These are phyloP conservation scores for Saccharomyces paradoxus DNA, from an alignment of 805 yeast species.

Conservation along the genomic window DNA sequence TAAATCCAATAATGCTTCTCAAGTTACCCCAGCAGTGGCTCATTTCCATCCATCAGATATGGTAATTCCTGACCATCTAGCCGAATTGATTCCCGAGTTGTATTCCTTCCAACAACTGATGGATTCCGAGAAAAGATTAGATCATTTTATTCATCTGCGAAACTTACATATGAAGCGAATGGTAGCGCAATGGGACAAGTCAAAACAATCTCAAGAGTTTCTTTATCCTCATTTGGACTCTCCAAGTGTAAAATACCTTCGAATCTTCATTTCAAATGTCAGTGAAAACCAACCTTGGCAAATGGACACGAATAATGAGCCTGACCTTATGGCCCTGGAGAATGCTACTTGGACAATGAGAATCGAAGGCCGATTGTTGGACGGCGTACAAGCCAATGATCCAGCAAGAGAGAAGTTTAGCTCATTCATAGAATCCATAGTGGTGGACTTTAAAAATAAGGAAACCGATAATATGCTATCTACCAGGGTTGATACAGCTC, in stretches of 20 bases:
- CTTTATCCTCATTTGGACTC: constrained; percentile 33
- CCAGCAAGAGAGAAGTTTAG: constrained; percentile 57
- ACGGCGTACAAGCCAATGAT: constrained; percentile 40
- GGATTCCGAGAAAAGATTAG: constrained; percentile 77
- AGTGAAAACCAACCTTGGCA: constrained; percentile 90
- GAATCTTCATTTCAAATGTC: constrained; percentile 77
- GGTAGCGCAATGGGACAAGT: constrained; percentile 39
- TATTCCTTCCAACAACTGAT: constrained; percentile 58
- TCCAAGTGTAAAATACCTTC: constrained; percentile 43
- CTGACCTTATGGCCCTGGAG: constrained; percentile 4
- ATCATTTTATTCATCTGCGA: constrained; percentile 68
- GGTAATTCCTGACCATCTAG: constrained; percentile 40
- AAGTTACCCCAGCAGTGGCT: constrained; percentile 24
- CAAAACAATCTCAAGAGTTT: constrained; percentile 26
- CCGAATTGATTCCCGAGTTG: constrained; percentile 56
- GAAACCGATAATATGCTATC: constrained; percentile 16
- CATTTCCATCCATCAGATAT: constrained; percentile 44
- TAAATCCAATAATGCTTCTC: constrained; percentile 4
- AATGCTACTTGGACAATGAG: constrained; percentile 75
- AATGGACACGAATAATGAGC: constrained; percentile 13
- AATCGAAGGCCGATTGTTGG: constrained; percentile 76
- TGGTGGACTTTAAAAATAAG: constrained; percentile 55
- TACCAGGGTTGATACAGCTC: constrained; percentile 14
- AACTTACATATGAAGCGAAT: constrained; percentile 55
- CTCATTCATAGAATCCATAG: constrained; percentile 71